These are phyloP conservation scores for Fusarium irregulare DNA, from an alignment of 2,329 filamentous ascomycete species.

Conservation along the genomic window DNA sequence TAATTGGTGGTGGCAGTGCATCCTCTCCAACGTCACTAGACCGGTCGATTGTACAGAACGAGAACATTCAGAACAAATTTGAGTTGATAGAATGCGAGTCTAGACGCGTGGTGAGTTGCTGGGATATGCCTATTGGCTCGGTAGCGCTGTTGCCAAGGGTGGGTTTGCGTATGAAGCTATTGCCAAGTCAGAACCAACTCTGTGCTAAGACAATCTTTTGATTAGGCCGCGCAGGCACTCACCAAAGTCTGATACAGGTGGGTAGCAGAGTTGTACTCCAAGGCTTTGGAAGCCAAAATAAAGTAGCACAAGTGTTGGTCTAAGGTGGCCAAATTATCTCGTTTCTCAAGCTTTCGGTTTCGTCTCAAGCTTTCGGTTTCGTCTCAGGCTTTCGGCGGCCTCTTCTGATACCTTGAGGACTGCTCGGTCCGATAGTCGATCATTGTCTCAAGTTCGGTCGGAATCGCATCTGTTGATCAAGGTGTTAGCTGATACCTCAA, in stretches of 20 bases:
- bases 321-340: not conserved
- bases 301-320: not conserved
- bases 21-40: constrained; percentile 29
- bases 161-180: not conserved
- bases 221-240: not conserved
- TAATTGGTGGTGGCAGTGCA: constrained; percentile 42
- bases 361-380: not conserved
- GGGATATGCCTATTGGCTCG: not conserved
- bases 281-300: not conserved
- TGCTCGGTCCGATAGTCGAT: not conserved
- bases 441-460: not conserved
- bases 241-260: not conserved
- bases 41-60: not conserved
- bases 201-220: not conserved
- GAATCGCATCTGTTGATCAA: not conserved
- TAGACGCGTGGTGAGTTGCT: not conserved
- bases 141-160: not conserved
- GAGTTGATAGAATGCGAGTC: not conserved
- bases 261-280: not conserved
- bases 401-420: not conserved
- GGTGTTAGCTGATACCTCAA: not conserved
- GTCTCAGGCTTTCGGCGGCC: not conserved
- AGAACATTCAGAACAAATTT: not conserved
- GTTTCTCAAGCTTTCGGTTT: not conserved
- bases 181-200: not conserved